A percentile compares a stretch with the other conserved stretches of the same genome.
Conservation (phyloP, 495 filamentous ascomycete species). For the Hamigera avellanea region DNA sequence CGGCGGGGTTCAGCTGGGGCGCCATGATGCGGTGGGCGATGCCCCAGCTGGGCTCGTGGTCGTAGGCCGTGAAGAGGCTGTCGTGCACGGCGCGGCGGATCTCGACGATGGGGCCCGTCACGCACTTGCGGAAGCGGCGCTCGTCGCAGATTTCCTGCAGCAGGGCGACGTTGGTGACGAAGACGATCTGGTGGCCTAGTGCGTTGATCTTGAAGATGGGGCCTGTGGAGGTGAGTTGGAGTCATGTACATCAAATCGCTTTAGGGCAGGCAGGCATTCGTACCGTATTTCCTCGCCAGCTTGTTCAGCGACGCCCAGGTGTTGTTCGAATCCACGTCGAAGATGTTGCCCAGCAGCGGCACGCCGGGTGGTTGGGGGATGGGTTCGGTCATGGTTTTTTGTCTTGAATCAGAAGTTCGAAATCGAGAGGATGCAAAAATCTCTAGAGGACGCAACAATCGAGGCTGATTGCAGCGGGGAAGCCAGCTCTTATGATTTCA, state of each 20-base stretch:
- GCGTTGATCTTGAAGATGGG: constrained; percentile 63
- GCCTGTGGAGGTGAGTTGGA: constrained; percentile 29
- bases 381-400: constrained; percentile 29
- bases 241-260: background rate
- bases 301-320: constrained; percentile 51
- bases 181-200: constrained; percentile 37
- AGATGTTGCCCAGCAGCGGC: constrained; percentile 57
- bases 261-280: background rate
- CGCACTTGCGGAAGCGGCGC: constrained; percentile 54
- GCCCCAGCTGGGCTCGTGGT: constrained; percentile 56
- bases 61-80: constrained; percentile 63
- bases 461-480: too few species aligned
- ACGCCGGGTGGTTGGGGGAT: constrained; percentile 58
- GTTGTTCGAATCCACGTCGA: constrained; percentile 48
- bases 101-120: constrained; percentile 44
- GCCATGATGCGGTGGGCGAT: constrained; percentile 60
- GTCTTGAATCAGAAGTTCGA: too few species aligned
- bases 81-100: constrained; percentile 52
- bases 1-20: constrained; percentile 24
- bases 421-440: too few species aligned
- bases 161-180: constrained; percentile 44
- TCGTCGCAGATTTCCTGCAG: constrained; percentile 64
- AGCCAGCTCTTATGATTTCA: too few species aligned
- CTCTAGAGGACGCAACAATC: too few species aligned
- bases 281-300: constrained; percentile 53